Conservation (phyloP, 257 asterid genomes). For the Scutellaria minor region DNA sequence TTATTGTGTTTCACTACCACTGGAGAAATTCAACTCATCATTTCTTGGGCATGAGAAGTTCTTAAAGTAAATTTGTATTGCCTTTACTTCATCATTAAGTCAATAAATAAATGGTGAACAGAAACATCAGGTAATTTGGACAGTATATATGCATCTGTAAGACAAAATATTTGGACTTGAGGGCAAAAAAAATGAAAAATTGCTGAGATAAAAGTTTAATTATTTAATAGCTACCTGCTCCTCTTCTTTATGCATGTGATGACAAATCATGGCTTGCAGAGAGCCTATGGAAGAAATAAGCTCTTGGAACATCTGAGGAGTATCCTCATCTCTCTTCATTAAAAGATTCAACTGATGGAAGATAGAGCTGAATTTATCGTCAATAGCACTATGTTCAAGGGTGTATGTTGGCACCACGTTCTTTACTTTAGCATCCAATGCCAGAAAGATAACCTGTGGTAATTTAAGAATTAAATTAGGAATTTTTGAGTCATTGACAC, state of each 20-base stretch:
- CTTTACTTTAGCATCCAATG: constrained; percentile 72
- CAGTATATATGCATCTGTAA: constrained; percentile 6
- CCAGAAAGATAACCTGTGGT: constrained; percentile 81
- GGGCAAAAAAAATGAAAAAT: not conserved
- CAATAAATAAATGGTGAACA: constrained; percentile 8
- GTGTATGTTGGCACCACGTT: constrained; percentile 65
- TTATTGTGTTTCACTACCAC: too few relatives aligned
- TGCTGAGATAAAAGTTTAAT: not conserved
- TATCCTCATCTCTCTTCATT: constrained; percentile 47
- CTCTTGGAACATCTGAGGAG: constrained; percentile 53
- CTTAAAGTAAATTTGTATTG: not conserved
- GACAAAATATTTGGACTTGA: constrained; percentile 2
- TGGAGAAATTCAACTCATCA: too few relatives aligned
- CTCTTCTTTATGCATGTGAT: constrained; percentile 93
- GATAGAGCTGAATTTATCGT: constrained; percentile 54
- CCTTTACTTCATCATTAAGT: constrained; percentile 6
- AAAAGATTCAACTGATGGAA: constrained; percentile 63
- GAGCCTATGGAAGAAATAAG: constrained; percentile 66
- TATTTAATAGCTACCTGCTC: constrained; percentile 58
- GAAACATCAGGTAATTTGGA: not conserved
- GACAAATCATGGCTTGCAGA: constrained; percentile 59
- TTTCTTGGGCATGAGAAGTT: too few relatives aligned
- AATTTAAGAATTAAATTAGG: constrained; percentile 38
- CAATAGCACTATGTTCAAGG: constrained; percentile 70
- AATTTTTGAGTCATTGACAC: constrained; percentile 28